Evolutionary conservation across 2,329 filamentous ascomycete species (phyloP), one percentile per base, ranked within the genome.

Genomic region (Blastomyces silverae): DNA sequence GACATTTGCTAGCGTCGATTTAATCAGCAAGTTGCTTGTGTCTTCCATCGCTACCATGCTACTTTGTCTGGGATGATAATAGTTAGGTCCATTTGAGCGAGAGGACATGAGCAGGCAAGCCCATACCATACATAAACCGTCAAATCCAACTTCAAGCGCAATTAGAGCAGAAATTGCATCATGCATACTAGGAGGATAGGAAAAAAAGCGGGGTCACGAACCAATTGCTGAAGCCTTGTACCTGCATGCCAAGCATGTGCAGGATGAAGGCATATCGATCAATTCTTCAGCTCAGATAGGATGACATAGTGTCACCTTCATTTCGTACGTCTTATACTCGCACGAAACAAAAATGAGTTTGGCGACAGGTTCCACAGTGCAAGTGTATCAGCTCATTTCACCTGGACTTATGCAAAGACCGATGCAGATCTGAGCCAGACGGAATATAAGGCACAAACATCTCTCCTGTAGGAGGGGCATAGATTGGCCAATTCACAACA

Each of bases 111-210:
- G 11, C 50, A 53, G 6, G 2, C 22, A 15, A 28, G 22, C 31
- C n/a, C 70, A 65, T 70, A 82, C 80, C 81, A 83, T 83, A 69
- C 83, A 83, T 66, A 83, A 71, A 10, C 78, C 78, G 64, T 81
- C 77, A 65, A 82, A 83, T 44, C 81, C 81, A 8, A 79, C 74
- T 42, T 78, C 75, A 37, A 83, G 75, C 34, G 81, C 81, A 20
- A 81, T 77, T 34, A 79, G 77, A 46, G 81, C 80, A 7, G 80
- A 81, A 25, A 83, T 69, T 15, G 81, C 81, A 72, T 83, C 81
- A 64, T 81, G 82, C n/a, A 83, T 80, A 15, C 81, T 80, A 2
- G 81, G 81, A 39, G 76, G 78, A 37, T 79, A 72, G 39, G 39
- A 82, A 76, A 52, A 83, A 73, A 69, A 37, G 73, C 68, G 2